Evolutionary conservation across 345 rosid species (phyloP).

Genomic region (Odontarrhena argentea): DNA sequence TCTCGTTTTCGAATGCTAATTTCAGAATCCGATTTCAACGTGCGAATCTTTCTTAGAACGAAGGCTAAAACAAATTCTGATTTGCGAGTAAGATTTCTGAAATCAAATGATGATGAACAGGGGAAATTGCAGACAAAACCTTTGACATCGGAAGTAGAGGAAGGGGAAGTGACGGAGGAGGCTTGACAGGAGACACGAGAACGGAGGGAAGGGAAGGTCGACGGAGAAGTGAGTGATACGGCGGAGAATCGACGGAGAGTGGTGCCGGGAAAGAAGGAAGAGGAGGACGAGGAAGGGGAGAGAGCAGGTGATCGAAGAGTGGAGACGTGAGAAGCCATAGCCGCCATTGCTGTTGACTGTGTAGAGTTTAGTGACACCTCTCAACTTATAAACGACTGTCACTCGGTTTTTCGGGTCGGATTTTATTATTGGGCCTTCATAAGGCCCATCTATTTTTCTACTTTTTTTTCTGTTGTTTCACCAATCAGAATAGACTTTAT

Average conservation of each 20-base stretch:
- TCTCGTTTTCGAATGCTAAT: not conserved
- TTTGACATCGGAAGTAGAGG: conserved; percentile 47
- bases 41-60: not conserved
- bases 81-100: not conserved
- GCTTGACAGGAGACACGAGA: conserved; percentile 62
- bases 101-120: not conserved
- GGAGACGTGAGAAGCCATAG: conserved; percentile 54
- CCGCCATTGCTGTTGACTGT: conserved; percentile 55
- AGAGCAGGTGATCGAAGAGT: conserved; percentile 43
- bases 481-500: not conserved
- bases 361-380: not conserved
- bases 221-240: conserved; percentile 40
- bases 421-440: not conserved
- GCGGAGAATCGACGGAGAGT: conserved; percentile 32
- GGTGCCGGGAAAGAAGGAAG: conserved; percentile 45
- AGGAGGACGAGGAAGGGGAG: conserved; percentile 43
- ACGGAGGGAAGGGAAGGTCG: conserved; percentile 31
- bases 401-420: not conserved
- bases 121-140: too few relatives aligned
- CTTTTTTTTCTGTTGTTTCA: not conserved
- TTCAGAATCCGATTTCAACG: conserved; percentile 1
- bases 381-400: not conserved
- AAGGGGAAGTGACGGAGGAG: conserved; percentile 58
- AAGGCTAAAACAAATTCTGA: not conserved
- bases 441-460: conserved; percentile 8